These are phyloP conservation scores for Huntiella abstrusa DNA, from an alignment of 2,329 filamentous ascomycete species.

Conservation along the genomic window DNA sequence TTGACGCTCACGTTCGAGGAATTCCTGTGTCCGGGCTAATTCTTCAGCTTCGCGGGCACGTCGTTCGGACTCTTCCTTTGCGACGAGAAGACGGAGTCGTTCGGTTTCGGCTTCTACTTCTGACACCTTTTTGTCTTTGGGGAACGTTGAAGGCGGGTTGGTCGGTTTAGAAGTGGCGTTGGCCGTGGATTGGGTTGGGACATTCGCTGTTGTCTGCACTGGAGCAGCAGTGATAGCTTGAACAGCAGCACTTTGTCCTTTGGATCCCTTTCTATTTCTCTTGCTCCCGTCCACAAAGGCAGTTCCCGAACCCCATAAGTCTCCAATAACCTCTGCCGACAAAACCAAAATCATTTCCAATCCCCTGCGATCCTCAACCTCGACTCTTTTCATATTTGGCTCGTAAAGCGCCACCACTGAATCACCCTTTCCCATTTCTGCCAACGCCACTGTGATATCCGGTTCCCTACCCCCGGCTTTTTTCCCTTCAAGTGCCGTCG, in stretches of 20 bases:
- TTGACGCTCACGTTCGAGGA: slow-evolving; percentile 19
- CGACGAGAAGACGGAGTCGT: slow-evolving; percentile 41
- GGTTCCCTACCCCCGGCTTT: slow-evolving; percentile 78
- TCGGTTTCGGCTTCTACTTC: slow-evolving; percentile 60
- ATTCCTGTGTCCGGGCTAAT: slow-evolving; percentile 17
- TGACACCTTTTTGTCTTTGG: slow-evolving; percentile 23
- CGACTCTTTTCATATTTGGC: slow-evolving; percentile 74
- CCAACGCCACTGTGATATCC: slow-evolving; percentile 86
- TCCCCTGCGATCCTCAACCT: slow-evolving; percentile 86
- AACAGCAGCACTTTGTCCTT: slow-evolving; percentile 14
- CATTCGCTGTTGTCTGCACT: slow-evolving; percentile 10
- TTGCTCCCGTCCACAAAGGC: slow-evolving; percentile 28
- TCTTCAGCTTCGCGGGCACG: slow-evolving; percentile 36
- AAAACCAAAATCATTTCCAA: slow-evolving; percentile 63
- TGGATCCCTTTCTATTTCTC: slow-evolving; percentile 18
- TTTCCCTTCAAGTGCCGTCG: slow-evolving; percentile 31
- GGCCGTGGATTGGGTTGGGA: slow-evolving; percentile 4
- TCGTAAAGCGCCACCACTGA: slow-evolving; percentile 66
- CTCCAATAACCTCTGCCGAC: slow-evolving; percentile 43
- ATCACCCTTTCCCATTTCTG: slow-evolving; percentile 50
- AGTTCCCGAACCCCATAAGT: slow-evolving; percentile 62
- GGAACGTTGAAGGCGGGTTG: slow-evolving; percentile 28
- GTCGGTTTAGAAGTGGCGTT: neutral
- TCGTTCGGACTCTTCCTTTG: slow-evolving; percentile 34
- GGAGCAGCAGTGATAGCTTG: slow-evolving; percentile 23